These are phyloP conservation scores for Litchi chinensis DNA, from an alignment of 345 rosid genomes.

Conservation along the genomic window DNA sequence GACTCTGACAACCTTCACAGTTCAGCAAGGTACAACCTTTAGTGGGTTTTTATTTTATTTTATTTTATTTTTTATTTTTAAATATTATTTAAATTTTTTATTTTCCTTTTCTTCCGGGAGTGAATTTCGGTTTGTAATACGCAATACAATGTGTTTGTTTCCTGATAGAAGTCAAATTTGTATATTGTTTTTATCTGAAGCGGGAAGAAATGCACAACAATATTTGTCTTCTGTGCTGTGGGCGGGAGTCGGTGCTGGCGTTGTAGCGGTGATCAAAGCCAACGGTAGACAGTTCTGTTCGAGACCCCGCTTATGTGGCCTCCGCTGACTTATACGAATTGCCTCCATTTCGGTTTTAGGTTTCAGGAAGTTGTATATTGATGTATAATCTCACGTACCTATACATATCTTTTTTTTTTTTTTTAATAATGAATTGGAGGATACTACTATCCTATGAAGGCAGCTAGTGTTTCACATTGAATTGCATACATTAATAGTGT, in stretches of 20 bases:
- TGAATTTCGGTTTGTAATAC: background rate
- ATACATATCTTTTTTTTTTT: background rate
- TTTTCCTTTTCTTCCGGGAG: background rate
- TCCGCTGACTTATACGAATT: constrained; percentile 39
- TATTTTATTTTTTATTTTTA: background rate
- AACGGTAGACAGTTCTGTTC: constrained; percentile 93
- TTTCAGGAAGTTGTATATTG: constrained; percentile 3
- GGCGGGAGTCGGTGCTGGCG: constrained; percentile 94
- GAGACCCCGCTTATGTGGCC: constrained; percentile 91
- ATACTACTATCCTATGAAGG: background rate
- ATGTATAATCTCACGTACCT: background rate
- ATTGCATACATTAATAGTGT: no score
- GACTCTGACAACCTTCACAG: constrained; percentile 75
- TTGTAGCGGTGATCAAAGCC: constrained; percentile 72
- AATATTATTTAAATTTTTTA: no score
- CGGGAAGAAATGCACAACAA: constrained; percentile 74
- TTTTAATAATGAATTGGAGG: background rate
- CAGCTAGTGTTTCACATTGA: background rate
- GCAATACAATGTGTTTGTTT: background rate
- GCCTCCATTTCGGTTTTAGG: background rate
- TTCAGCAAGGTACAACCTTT: constrained; percentile 70
- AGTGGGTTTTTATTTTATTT: background rate
- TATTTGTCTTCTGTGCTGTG: constrained; percentile 67
- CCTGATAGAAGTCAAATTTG: background rate
- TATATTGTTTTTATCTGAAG: constrained; percentile 31